Evolutionary conservation across 306 rosid species (phyloP), one percentile per base, ranked within the genome.

Genomic region (Medicago truncatula): DNA sequence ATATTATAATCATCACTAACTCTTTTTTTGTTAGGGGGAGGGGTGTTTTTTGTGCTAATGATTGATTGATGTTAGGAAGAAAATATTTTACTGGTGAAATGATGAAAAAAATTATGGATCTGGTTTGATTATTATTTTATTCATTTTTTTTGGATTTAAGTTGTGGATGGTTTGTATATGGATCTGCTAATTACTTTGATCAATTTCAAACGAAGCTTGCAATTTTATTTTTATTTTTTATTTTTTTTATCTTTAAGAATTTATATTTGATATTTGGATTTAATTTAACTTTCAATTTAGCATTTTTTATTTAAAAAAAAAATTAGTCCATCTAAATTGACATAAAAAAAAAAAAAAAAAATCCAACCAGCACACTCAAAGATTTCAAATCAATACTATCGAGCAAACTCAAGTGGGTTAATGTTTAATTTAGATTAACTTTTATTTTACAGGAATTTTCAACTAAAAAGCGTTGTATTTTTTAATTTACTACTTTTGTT

Each of bases 111-210:
- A 58, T 10, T 58, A 23, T 58, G 50, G 15, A 39, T 28, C n/a
- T 7, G 68, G 68, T 67, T 68, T 46, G 34, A 36, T 80, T 67
- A 72, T 72, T 72, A 40, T n/a, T 67, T 74, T 49, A 74, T 67
- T 74, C 58, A 0, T 66, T 53, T 36, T 36, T 10, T 3, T 52
- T 39, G 15, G 38, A n/a, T 67, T 67, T 13, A 20, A 2, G 52
- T 4, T 72, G 67, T 56, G 10, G 15, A 18, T 15, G 74, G 76
- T 58, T 58, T 18, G 50, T 25, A 2, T 23, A 58, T 60, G 14
- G 18, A 60, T 3, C 56, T 70, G 73, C 56, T 62, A 69, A 75
- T 68, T 73, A 72, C 43, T 18, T 28, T 63, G 15, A 73, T 79
- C 54, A 2, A 63, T 43, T 72, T 53, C 14, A 31, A 59, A 57